Conservation (phyloP, 495 filamentous ascomycete genomes). For the Amniculicola lignicola region DNA sequence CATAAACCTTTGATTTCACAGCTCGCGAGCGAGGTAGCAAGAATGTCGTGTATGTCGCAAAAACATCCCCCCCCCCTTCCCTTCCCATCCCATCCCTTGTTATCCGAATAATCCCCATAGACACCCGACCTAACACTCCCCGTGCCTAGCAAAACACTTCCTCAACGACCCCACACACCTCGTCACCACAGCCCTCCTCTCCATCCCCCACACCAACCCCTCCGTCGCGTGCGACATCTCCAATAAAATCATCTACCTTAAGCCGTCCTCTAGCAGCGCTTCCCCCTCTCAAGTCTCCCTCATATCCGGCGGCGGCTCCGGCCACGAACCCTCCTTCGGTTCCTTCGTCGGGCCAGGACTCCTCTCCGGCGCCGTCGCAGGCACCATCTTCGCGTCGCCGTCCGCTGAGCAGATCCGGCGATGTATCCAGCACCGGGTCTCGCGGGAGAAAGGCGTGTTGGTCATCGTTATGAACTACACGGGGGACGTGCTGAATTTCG, state of each 20-base stretch:
- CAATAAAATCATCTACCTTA: slow-evolving; percentile 85
- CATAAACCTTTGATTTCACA: too few species aligned
- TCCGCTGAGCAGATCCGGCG: slow-evolving; percentile 80
- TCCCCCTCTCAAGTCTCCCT: slow-evolving; percentile 63
- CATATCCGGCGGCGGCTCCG: slow-evolving; percentile 85
- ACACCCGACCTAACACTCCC: too few species aligned
- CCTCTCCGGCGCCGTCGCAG: slow-evolving; percentile 82
- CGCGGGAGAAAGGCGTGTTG: slow-evolving; percentile 68
- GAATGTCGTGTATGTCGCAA: too few species aligned
- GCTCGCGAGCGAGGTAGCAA: too few species aligned
- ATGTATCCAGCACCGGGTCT: slow-evolving; percentile 69
- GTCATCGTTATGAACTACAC: slow-evolving; percentile 67
- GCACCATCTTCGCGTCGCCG: slow-evolving; percentile 90
- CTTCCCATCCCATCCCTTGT: too few species aligned
- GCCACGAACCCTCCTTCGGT: slow-evolving; percentile 89
- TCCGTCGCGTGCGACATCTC: slow-evolving; percentile 70
- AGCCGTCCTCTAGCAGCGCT: slow-evolving; percentile 49
- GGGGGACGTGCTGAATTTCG: slow-evolving; percentile 87
- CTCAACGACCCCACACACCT: slow-evolving; percentile 79
- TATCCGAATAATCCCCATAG: too few species aligned
- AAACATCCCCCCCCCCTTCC: too few species aligned
- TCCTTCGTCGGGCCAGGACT: slow-evolving; percentile 68
- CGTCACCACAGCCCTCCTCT: slow-evolving; percentile 72
- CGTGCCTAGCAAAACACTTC: slow-evolving; percentile 86
- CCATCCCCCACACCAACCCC: slow-evolving; percentile 81